Conservation (phyloP, 768 basidiomycete genomes). For the Hemileccinum impolitum region DNA sequence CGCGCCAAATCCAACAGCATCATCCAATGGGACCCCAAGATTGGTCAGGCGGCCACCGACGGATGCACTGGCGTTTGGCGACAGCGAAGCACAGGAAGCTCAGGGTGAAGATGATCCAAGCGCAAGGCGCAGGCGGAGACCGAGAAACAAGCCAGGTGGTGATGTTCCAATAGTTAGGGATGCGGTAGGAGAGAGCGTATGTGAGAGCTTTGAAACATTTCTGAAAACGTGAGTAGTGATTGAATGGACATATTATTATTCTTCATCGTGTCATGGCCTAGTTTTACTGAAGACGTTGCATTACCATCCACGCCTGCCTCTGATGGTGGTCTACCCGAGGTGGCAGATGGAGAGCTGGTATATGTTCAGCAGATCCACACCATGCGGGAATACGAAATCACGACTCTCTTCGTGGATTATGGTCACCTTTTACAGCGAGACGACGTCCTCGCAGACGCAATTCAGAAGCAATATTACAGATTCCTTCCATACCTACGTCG, state of each 20-base stretch:
- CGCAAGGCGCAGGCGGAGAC: conserved; percentile 46
- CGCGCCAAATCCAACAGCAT: conserved; percentile 38
- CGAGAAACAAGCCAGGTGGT: conserved; percentile 41
- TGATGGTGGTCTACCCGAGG: conserved; percentile 58
- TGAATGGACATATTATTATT: not conserved
- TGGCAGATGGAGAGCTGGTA: conserved; percentile 59
- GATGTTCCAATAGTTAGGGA: conserved; percentile 90
- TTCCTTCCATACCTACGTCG: conserved; percentile 93
- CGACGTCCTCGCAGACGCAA: conserved; percentile 90
- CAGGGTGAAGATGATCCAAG: conserved; percentile 37
- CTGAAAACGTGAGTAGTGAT: conserved; percentile 70
- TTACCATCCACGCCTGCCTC: conserved; percentile 79
- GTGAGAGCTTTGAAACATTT: conserved; percentile 89
- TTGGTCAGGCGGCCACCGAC: conserved; percentile 38
- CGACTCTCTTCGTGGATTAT: conserved; percentile 96
- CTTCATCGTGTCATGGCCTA: conserved; percentile 29
- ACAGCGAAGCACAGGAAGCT: conserved; percentile 46
- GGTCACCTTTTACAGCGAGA: conserved; percentile 86
- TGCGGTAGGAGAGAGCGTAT: conserved; percentile 92
- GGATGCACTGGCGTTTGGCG: conserved; percentile 54
- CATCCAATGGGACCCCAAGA: conserved; percentile 34
- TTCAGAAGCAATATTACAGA: conserved; percentile 93
- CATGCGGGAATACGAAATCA: conserved; percentile 92
- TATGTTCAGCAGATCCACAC: conserved; percentile 94
- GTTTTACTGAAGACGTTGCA: conserved; percentile 80